Percentiles rank a stretch among this genome's conserved stretches.
Evolutionary conservation across 345 rosid species (phyloP).

Genomic region (Anacardium occidentale): DNA sequence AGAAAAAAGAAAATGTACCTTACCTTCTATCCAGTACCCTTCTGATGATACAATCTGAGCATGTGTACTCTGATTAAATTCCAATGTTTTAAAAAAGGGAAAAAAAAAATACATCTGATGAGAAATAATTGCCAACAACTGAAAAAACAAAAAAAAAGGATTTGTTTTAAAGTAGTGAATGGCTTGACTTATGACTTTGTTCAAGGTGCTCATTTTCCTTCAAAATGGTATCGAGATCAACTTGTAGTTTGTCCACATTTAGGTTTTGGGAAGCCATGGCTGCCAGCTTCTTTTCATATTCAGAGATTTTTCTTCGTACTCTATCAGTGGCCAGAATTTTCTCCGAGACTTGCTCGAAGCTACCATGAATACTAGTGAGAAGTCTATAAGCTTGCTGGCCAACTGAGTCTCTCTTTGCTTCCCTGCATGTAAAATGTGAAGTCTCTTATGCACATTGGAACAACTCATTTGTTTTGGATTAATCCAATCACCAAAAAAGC

Average conservation of each 20-base stretch:
- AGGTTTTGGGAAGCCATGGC: constrained; percentile 52
- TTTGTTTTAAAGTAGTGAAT: not conserved
- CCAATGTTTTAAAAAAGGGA: not conserved
- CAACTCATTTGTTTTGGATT: not conserved
- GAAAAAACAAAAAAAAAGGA: constrained; percentile 9
- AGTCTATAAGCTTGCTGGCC: constrained; percentile 70
- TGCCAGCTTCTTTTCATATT: constrained; percentile 68
- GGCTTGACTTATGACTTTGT: constrained; percentile 22
- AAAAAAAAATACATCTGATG: not conserved
- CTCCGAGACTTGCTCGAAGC: constrained; percentile 68
- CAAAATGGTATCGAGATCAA: constrained; percentile 54
- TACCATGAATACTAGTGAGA: constrained; percentile 67
- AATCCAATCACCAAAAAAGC: not conserved
- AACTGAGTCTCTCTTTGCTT: constrained; percentile 64
- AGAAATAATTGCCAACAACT: not conserved
- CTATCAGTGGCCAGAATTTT: constrained; percentile 62
- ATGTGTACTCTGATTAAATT: not conserved
- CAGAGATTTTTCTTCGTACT: constrained; percentile 62
- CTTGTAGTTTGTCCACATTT: constrained; percentile 52
- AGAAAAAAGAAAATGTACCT: no score
- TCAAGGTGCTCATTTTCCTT: constrained; percentile 59
- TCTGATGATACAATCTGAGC: not conserved
- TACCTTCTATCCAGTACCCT: no score
- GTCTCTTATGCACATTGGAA: not conserved
- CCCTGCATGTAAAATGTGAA: constrained; percentile 42